These are phyloP conservation scores for Talaromyces sp. DNA, from an alignment of 2,329 filamentous ascomycete genomes.

Conservation along the genomic window DNA sequence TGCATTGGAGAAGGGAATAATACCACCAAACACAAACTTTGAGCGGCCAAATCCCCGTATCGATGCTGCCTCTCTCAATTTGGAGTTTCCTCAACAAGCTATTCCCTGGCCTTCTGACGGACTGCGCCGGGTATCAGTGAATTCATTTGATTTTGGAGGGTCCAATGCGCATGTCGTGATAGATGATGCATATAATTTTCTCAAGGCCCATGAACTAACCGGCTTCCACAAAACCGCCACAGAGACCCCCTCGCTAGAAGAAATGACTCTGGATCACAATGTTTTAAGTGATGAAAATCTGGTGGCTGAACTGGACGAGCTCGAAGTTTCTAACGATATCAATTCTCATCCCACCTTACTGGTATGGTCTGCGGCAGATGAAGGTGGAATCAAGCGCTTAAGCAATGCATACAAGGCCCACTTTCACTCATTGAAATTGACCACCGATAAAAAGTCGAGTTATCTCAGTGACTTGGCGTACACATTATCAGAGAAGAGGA, in stretches of 20 bases:
- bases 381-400: neutral
- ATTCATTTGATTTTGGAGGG: constrained; percentile 36
- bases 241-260: neutral
- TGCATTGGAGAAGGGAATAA: neutral
- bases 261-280: neutral
- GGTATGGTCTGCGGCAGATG: neutral
- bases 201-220: neutral
- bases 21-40: constrained; percentile 26
- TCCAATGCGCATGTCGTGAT: constrained; percentile 39
- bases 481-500: neutral
- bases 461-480: neutral
- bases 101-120: constrained; percentile 6
- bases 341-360: neutral
- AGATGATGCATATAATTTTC: constrained; percentile 23
- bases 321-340: neutral
- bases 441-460: neutral
- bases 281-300: neutral
- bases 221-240: constrained; percentile 8
- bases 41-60: constrained; percentile 42
- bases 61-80: constrained; percentile 40
- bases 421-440: neutral
- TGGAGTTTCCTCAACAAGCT: constrained; percentile 18
- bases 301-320: constrained; percentile 5
- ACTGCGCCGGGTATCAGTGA: constrained; percentile 29
- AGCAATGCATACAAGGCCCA: neutral